These are phyloP conservation scores for Pythium rishiriense DNA, from an alignment of 352 stramenopile species.

Conservation along the genomic window DNA sequence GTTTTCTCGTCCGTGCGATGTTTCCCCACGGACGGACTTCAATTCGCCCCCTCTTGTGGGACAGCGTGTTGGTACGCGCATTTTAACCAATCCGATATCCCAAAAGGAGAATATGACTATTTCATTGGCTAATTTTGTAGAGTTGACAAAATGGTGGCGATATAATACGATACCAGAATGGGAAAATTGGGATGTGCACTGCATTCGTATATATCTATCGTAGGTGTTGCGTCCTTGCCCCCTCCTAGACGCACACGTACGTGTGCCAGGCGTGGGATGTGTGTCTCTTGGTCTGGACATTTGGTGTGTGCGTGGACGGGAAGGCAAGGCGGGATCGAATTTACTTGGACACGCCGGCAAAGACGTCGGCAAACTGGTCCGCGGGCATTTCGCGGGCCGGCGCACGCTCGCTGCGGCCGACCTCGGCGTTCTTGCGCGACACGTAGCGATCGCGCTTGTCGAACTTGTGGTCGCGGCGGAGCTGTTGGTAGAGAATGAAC, in stretches of 20 bases:
- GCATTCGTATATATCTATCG: slow-evolving; percentile 11
- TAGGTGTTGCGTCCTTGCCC: background rate
- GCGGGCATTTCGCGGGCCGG: slow-evolving; percentile 67
- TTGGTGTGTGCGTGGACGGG: background rate
- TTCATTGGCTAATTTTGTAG: too few species aligned
- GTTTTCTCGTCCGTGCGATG: background rate
- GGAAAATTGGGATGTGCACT: background rate
- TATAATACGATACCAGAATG: background rate
- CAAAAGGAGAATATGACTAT: background rate
- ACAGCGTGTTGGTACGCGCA: too few species aligned
- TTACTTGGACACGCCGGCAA: slow-evolving; percentile 48
- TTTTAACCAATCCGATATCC: slow-evolving; percentile 1
- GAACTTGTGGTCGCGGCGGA: slow-evolving; percentile 85
- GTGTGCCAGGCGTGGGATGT: too few species aligned
- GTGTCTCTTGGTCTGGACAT: too few species aligned
- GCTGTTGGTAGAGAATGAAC: slow-evolving; percentile 23
- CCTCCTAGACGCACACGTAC: background rate
- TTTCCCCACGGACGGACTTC: slow-evolving; percentile 13
- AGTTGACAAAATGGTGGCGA: background rate
- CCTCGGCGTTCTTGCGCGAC: slow-evolving; percentile 86
- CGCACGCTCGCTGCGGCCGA: slow-evolving; percentile 71
- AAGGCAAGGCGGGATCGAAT: background rate
- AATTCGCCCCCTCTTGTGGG: slow-evolving; percentile 3
- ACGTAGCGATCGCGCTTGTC: slow-evolving; percentile 94
- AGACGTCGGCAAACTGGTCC: slow-evolving; percentile 87